Percentiles rank a stretch among this genome's conserved stretches.
These are phyloP conservation scores for Papiliotrema laurentii DNA, from an alignment of 1,284 basidiomycete genomes.

Conservation along the genomic window DNA sequence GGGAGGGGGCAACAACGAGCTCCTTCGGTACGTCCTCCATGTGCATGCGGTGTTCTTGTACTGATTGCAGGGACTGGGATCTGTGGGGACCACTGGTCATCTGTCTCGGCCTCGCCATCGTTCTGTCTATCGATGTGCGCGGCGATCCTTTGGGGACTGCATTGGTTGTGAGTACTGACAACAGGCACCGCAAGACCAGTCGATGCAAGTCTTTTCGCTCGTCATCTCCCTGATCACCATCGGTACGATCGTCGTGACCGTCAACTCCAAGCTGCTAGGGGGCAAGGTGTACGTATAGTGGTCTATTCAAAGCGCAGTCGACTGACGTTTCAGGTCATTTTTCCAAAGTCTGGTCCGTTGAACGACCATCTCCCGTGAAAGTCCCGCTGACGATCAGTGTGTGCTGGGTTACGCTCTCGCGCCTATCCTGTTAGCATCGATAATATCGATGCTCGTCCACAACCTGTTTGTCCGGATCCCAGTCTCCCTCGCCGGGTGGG, in stretches of 20 bases:
- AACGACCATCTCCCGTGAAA: not conserved
- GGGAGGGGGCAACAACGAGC: conserved; percentile 65
- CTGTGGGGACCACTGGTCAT: conserved; percentile 90
- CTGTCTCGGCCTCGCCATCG: conserved; percentile 75
- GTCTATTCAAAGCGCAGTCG: not conserved
- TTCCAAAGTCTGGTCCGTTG: conserved; percentile 70
- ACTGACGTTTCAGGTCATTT: conserved; percentile 64
- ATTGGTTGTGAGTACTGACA: not conserved
- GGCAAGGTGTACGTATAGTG: conserved; percentile 71
- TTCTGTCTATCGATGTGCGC: conserved; percentile 80
- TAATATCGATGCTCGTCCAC: conserved; percentile 79
- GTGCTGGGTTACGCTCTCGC: conserved; percentile 87
- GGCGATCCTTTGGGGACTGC: not conserved
- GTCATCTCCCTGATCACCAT: conserved; percentile 86
- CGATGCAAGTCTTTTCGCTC: conserved; percentile 82
- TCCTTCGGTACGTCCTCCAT: conserved; percentile 57
- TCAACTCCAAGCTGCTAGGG: conserved; percentile 93
- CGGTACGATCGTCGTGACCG: conserved; percentile 80
- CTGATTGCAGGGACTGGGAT: conserved; percentile 78
- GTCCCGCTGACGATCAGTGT: conserved; percentile 50
- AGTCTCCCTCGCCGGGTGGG: conserved; percentile 76
- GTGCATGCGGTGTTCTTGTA: not conserved
- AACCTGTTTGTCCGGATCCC: conserved; percentile 80
- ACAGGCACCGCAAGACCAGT: conserved; percentile 76
- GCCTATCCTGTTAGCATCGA: conserved; percentile 79